phyloP scores from a whole-genome alignment of 768 basidiomycete species.

The Hericium coralloides region DNA sequence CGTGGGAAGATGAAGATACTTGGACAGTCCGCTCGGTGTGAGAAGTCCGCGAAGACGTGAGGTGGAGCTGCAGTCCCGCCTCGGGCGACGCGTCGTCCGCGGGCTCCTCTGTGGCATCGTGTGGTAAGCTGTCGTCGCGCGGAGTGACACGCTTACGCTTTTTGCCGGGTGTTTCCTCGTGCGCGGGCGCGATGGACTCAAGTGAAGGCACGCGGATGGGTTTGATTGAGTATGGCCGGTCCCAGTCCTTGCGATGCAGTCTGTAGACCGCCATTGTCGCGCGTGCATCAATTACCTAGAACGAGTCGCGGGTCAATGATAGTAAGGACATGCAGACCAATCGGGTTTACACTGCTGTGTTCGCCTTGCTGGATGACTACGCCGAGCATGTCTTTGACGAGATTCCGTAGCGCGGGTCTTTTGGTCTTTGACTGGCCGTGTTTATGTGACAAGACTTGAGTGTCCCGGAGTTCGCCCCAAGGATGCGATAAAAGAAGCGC shows the following conservation, averaged over 20 bases:
- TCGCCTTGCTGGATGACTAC: slow-evolving; percentile 81
- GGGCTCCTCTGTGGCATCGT: not conserved
- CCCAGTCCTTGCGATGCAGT: slow-evolving; percentile 77
- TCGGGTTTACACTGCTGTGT: slow-evolving; percentile 71
- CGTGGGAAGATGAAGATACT: not conserved
- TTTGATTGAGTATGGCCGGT: slow-evolving; percentile 24
- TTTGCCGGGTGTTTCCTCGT: slow-evolving; percentile 7
- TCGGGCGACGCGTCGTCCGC: not conserved
- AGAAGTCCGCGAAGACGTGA: not conserved
- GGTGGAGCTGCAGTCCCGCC: not conserved
- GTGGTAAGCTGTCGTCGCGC: not conserved
- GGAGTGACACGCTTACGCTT: not conserved
- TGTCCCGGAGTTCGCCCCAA: slow-evolving; percentile 54
- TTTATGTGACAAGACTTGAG: slow-evolving; percentile 52
- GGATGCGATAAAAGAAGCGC: slow-evolving; percentile 69
- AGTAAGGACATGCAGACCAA: not conserved
- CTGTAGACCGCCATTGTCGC: slow-evolving; percentile 94
- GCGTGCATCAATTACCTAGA: slow-evolving; percentile 82
- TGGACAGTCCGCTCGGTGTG: not conserved
- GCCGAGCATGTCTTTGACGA: slow-evolving; percentile 73
- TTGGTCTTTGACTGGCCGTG: slow-evolving; percentile 53
- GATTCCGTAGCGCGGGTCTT: slow-evolving; percentile 66
- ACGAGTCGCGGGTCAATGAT: not conserved
- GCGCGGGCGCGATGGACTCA: not conserved
- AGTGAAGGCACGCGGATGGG: slow-evolving; percentile 2